Evolutionary conservation across 2,329 filamentous ascomycete genomes (phyloP).

Genomic region (Sporothrix sp.): DNA sequence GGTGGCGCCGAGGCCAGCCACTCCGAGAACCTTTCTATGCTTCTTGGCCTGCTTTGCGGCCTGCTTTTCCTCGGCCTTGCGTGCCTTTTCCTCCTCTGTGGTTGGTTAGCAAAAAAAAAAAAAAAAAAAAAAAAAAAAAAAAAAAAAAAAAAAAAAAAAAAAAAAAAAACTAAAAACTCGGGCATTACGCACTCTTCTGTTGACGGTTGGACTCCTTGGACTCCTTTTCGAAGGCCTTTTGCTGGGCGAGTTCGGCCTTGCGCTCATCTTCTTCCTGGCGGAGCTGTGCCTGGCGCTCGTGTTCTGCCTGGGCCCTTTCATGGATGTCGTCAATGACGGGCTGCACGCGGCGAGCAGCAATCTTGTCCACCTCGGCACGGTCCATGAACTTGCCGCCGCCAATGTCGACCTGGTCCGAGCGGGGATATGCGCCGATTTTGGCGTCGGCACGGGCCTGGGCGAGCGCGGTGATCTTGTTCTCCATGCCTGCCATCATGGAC

Average conservation of each 20-base stretch:
- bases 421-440: slow-evolving; percentile 45
- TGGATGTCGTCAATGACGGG: slow-evolving; percentile 80
- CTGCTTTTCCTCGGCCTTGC: slow-evolving; percentile 37
- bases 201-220: slow-evolving; percentile 43
- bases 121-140: not conserved
- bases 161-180: too few species aligned
- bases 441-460: slow-evolving; percentile 56
- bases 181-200: slow-evolving; percentile 53
- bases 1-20: not conserved
- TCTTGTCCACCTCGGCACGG: slow-evolving; percentile 65
- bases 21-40: not conserved
- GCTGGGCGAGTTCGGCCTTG: slow-evolving; percentile 30
- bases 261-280: slow-evolving; percentile 49
- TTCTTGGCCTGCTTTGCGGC: not conserved
- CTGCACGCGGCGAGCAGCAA: slow-evolving; percentile 67
- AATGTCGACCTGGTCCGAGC: slow-evolving; percentile 49
- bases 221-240: slow-evolving; percentile 43
- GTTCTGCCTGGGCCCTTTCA: slow-evolving; percentile 63
- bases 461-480: slow-evolving; percentile 60
- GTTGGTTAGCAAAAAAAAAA: not conserved
- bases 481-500: slow-evolving; percentile 65
- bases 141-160: slow-evolving; percentile 9
- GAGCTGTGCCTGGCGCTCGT: slow-evolving; percentile 54
- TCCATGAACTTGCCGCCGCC: slow-evolving; percentile 76
- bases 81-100: slow-evolving; percentile 34